Evolutionary conservation across 129 eudicot genomes (phyloP), one percentile per base, ranked within the genome.

Genomic region (Tanacetum coccineum): DNA sequence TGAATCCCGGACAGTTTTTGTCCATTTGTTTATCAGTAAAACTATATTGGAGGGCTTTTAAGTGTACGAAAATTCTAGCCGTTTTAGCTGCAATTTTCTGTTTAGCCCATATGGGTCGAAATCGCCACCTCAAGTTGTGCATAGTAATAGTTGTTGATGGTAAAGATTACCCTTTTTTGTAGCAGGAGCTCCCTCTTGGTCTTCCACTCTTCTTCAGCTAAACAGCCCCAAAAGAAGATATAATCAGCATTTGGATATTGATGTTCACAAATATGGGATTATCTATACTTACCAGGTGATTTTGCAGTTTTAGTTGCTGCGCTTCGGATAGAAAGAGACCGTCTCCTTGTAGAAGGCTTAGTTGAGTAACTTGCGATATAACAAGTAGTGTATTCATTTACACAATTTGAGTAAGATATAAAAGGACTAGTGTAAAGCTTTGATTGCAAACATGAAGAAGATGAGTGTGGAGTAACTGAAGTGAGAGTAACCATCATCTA

Each of bases 161-260:
- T 22, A 64, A 64, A 28, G 26, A 6, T 59, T 83, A 92, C 99
- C 96, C 78, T 82, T 78, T 94, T 94, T 70, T 94, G 76, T 4
- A 94, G 87, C 53, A 94, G 80, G 74, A 80, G 40, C 44, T 81
- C 82, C 46, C 99, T 60, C 81, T 94, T 89, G 4, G 25, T 74
- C 79, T 83, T 86, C 99, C 99, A 94, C 4, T 89, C 97, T 80
- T 86, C 90, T 81, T 94, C 99, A 73, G 96, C 99, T 94, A 77
- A 73, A 68, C 65, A 59, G 80, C 30, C 30, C 71, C 67, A 71
- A 62, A 73, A 48, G 30, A 17, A 71, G 39, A 45, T 69, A 68
- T 6, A 54, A 28, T 44, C 67, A 25, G 66, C 59, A 21, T 45
- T 17, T 57, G 18, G 45, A 47, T 5, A 54, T n/a, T 17, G n/a